Base-by-base conservation (phyloP, 768 basidiomycete genomes). In the Boletus speciosus region DNA sequence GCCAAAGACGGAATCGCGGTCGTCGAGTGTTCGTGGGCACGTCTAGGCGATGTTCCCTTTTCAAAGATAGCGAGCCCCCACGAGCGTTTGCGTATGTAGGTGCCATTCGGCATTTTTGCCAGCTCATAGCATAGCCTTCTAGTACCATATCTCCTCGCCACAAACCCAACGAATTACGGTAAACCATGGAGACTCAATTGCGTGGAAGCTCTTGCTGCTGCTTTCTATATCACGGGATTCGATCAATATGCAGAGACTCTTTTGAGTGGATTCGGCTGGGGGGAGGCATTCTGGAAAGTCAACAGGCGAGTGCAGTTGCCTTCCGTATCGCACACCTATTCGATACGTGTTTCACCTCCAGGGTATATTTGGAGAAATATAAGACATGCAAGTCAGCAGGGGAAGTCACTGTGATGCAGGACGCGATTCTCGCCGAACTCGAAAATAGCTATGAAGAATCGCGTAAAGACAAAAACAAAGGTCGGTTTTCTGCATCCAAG, bases 1-100 rank as follows among this genome's bases (percentile, higher is more conserved):
- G 74, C 80, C 0, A 75, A 78, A 42, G 75, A 76, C 34, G 97
- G 97, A 0, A 73, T 98, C 6, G 97, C 96, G 1, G 97, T 99
- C n/a, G 92, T 99, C 2, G 97, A 99, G 67, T 98, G 96, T 68
- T 96, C 93, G 4, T 99, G 97, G 97, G 96, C 97, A 1, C 82
- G 94, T 21, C 72, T 98, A 8, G 92, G 92, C 43, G 97, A 98
- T 52, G 86, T 99, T 8, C 97, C 97, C 1, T 99, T 97, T 66
- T 76, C 79, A 47, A 98, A 98, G 74, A 96, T 98, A 58, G 80
- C 88, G 6, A 93, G 91, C 59, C 93, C 96, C 1, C 81, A 98
- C 61, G 97, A 99, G 75, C 81, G 97, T 9, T 67, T 98, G 41
- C 65, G 95, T 97, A 63, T 57, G 92, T 80, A 0, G 10, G 40